Evolutionary conservation across 2,329 filamentous ascomycete genomes (phyloP), one percentile per base, ranked within the genome.

Genomic region (Fusarium sp.): DNA sequence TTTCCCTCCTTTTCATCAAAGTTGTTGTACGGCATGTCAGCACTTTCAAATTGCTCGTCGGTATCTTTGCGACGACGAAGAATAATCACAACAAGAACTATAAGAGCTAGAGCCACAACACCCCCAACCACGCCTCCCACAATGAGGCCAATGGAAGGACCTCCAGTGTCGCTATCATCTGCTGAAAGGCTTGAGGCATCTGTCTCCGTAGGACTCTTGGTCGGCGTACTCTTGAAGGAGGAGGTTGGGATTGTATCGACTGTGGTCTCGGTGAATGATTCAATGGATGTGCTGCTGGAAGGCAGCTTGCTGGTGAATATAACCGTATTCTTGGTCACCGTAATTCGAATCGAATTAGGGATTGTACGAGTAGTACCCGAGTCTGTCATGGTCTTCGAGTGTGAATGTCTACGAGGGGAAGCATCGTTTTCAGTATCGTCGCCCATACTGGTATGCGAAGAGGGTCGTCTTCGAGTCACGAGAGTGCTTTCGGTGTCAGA

Each of bases 331-430:
- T 63, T 79, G 15, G 79, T 83, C 21, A 82, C 63, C 4, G 82
- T 83, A 46, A 83, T 73, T 41, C 77, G 71, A 7, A 77, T 75
- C 38, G 77, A 74, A 60, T 82, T 83, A 11, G 80, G 79, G 42
- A 83, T 78, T 12, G 80, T 82, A 49, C 77, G 79, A 25, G 81
- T 83, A 56, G 76, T 76, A 25, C 81, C 80, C 16, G 81, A 82
- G 67, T 82, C 82, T 16, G 80, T 80, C 75, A 77, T 79, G 45
- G 66, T 75, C n/a, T 55, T 74, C 3, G 76, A 60, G 29, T 41
- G 25, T 41, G 39, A 55, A 19, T 57, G 55, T 31, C 49, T 61
- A 16, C 35, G 29, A 45, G 60, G 39, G 9, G 54, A 62, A 37
- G 59, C 41, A 21, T 48, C 37, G 23, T 48, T 54, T 14, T 63